These are phyloP conservation scores for Solanum sparsipilum DNA, from an alignment of 257 asterid species.

Conservation along the genomic window DNA sequence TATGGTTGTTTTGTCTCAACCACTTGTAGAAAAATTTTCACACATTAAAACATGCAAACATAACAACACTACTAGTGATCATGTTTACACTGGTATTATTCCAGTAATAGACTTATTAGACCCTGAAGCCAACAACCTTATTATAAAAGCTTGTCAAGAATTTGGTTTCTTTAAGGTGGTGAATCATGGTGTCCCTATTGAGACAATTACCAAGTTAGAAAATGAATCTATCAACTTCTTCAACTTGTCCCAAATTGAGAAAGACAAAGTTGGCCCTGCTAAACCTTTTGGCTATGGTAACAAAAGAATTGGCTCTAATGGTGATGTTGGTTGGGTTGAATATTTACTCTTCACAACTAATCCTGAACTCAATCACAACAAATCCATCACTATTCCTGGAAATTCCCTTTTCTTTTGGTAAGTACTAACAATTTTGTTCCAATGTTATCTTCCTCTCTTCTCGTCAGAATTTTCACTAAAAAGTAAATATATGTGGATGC, in stretches of 20 bases:
- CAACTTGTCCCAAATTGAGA: slow-evolving; percentile 13
- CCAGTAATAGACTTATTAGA: slow-evolving; percentile 17
- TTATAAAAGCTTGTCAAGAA: slow-evolving; percentile 17
- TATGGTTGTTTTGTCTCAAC: slow-evolving; percentile 14
- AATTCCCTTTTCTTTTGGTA: slow-evolving; percentile 3
- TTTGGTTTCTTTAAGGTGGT: slow-evolving; percentile 23
- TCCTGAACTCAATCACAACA: not conserved
- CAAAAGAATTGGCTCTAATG: slow-evolving; percentile 18
- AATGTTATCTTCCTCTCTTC: not conserved
- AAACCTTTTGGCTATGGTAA: slow-evolving; percentile 25
- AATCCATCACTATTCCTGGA: slow-evolving; percentile 4
- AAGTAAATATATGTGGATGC: not conserved
- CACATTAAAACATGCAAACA: slow-evolving; percentile 3
- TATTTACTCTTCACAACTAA: slow-evolving; percentile 18
- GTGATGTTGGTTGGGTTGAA: slow-evolving; percentile 28
- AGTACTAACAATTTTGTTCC: not conserved
- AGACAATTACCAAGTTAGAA: slow-evolving; percentile 13
- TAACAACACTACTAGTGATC: not conserved
- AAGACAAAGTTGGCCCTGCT: slow-evolving; percentile 14
- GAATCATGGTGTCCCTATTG: slow-evolving; percentile 18
- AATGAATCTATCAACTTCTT: slow-evolving; percentile 14
- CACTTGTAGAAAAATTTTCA: not conserved
- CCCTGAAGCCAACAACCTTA: slow-evolving; percentile 7
- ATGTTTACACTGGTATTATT: not conserved
- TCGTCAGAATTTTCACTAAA: not conserved